Base-by-base conservation (phyloP, 306 rosid genomes). In the Lathyrus sativus region DNA sequence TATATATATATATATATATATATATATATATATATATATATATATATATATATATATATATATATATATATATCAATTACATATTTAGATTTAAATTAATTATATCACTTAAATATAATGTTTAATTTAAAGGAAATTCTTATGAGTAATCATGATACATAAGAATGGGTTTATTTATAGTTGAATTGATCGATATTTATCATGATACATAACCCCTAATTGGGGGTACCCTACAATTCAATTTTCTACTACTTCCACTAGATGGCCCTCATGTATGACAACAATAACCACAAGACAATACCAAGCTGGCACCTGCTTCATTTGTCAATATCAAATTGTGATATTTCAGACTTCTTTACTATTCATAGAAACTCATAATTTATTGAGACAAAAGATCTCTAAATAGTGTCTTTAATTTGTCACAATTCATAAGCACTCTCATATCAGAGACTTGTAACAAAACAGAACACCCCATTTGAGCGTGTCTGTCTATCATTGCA, bases 271-370 rank as follows among this genome's bases (percentile, higher is more conserved):
- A 38, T 22, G 29, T n/a, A 45, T 19, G 50, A 62, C 39, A 61
- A 35, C 69, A 58, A 61, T 63, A 28, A 35, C 57, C 71, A 64
- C 48, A 42, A 5, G 65, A 64, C 78, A 65, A 66, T n/a, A 4
- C 24, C 61, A 65, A 65, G 18, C 67, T 66, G 50, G 44, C 68
- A 46, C 26, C 60, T 46, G 37, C 24, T 41, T 48, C 17, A 66
- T 37, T 10, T 14, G 22, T 42, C 68, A 66, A 57, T 39, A 56
- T 46, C 53, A 33, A 74, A 56, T 45, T 59, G 28, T 54, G 57
- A 65, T 63, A 65, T 63, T 38, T 35, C 43, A 46, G 6, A 56
- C 44, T 45, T 73, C 15, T 33, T 55, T 33, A 55, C 66, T 13
- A 43, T 12, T 10, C 22, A 14, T 63, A 49, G 17, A 17, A 72